Evolutionary conservation across 2,329 filamentous ascomycete genomes (phyloP).

Genomic region (Thelonectria rubi): DNA sequence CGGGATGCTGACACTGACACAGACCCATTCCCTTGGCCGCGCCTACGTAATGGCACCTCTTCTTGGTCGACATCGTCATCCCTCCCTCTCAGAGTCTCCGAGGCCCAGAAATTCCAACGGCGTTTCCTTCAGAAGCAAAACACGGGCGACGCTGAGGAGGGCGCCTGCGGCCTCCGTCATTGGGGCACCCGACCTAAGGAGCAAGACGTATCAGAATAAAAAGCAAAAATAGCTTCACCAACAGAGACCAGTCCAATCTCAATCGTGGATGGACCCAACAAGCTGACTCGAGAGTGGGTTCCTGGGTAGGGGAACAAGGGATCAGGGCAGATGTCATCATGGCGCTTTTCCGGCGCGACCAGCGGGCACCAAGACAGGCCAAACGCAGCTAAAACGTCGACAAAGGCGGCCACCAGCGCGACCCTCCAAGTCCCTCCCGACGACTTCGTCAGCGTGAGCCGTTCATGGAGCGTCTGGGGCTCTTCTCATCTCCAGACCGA

Average conservation of each 20-base stretch:
- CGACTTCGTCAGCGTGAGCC: constrained; percentile 18
- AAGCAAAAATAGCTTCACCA: constrained; percentile 8
- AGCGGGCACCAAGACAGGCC: constrained; percentile 24
- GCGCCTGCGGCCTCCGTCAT: constrained; percentile 2
- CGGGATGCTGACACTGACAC: constrained; percentile 22
- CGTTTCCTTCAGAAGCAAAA: constrained; percentile 29
- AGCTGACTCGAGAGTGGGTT: constrained; percentile 12
- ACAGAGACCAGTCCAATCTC: neutral
- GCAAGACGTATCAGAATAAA: constrained; percentile 23
- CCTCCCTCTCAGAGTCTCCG: neutral
- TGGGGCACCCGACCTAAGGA: constrained; percentile 22
- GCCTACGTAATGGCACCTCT: neutral
- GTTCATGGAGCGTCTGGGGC: constrained; percentile 10
- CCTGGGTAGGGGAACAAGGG: constrained; percentile 25
- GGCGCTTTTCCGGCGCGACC: constrained; percentile 13
- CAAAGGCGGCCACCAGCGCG: constrained; percentile 28
- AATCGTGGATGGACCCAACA: constrained; percentile 17
- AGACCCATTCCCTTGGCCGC: neutral
- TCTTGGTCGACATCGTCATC: constrained; percentile 2
- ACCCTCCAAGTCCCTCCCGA: constrained; percentile 25
- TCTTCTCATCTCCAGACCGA: constrained; percentile 16
- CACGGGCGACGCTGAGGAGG: neutral
- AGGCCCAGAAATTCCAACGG: neutral
- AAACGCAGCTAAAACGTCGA: constrained; percentile 24
- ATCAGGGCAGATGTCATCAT: constrained; percentile 33